Evolutionary conservation across 345 rosid species (phyloP), one percentile per base, ranked within the genome.

Genomic region (Syzygium aromaticum): DNA sequence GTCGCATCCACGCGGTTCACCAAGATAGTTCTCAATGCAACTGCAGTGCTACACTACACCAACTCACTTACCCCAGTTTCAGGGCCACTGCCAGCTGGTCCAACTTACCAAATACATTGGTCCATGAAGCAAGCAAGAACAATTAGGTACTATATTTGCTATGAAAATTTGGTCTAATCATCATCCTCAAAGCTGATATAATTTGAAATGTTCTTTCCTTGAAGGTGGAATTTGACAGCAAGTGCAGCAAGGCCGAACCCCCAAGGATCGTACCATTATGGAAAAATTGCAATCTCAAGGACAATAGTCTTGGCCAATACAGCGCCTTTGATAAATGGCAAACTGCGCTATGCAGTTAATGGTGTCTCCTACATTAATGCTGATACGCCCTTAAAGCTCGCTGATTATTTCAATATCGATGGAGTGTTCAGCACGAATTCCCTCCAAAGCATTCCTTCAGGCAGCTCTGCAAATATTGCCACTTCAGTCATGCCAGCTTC

Each of bases 241-340:
- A 97, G 91, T 90, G 98, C 98, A 85, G 98, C 99, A 33, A 95
- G 99, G 88, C 98, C 98, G n/a, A 97, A 97, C 87, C 99, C 99
- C 86, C 98, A 97, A 89, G 99, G 99, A 17, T 97, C 99, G 2
- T 97, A 46, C 90, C 99, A 97, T 84, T 97, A 97, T 10, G 99
- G 99, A 87, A 90, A 67, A 86, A 94, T 97, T 86, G 85, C 49
- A 19, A 53, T 94, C 27, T 92, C 96, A 5, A 93, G 89, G 91
- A 91, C 95, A 21, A 91, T 95, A 43, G 88, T 93, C 0, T 89
- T 96, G 90, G 91, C 94, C n/a, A 97, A 92, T 86, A 94, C 99
- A 21, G 98, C 94, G 30, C 93, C 96, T 73, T 86, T 95, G 40
- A 94, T 97, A 5, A 96, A 93, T 43, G 98, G 98, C 49, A 97